A percentile compares a stretch with the other conserved stretches of the same genome.
phyloP scores from a whole-genome alignment of 495 filamentous ascomycete genomes.

The Tuber calosporum region DNA sequence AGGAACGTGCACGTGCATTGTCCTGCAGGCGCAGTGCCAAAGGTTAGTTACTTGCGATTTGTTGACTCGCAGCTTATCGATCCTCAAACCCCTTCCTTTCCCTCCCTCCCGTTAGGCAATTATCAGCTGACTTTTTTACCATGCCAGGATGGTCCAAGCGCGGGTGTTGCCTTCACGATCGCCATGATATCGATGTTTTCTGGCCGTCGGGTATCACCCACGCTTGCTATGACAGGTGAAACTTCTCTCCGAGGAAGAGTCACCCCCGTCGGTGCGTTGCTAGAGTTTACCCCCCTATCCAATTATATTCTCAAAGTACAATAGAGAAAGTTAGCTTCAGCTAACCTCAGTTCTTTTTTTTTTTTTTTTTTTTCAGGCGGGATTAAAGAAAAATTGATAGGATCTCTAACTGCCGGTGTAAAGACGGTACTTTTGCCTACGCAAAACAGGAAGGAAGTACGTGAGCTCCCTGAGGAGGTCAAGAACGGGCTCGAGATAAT shows the following conservation, averaged over 20 bases:
- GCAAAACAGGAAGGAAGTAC: slow-evolving; percentile 86
- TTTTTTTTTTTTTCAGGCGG: slow-evolving; percentile 58
- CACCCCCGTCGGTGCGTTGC: slow-evolving; percentile 44
- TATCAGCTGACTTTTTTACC: slow-evolving; percentile 35
- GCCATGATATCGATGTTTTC: slow-evolving; percentile 87
- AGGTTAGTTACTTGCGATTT: slow-evolving; percentile 48
- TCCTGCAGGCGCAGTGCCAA: slow-evolving; percentile 88
- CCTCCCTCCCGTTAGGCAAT: slow-evolving; percentile 16
- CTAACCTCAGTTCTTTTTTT: slow-evolving; percentile 12
- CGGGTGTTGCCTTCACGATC: slow-evolving; percentile 88
- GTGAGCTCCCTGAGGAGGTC: slow-evolving; percentile 86
- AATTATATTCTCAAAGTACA: slow-evolving; percentile 6
- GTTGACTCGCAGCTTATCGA: slow-evolving; percentile 38
- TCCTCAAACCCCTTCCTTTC: slow-evolving; percentile 10
- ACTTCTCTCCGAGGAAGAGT: slow-evolving; percentile 82
- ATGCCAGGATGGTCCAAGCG: slow-evolving; percentile 53
- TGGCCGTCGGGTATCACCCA: slow-evolving; percentile 79
- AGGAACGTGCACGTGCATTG: slow-evolving; percentile 95
- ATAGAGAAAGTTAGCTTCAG: neutral
- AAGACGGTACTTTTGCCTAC: slow-evolving; percentile 86
- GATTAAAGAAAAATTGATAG: slow-evolving; percentile 98
- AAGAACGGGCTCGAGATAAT: slow-evolving; percentile 80
- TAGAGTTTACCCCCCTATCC: slow-evolving; percentile 15
- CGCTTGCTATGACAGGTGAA: slow-evolving; percentile 96
- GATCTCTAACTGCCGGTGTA: slow-evolving; percentile 84